Base-by-base conservation (phyloP, 495 filamentous ascomycete genomes). In the Hypoxylon lienhwacheense region DNA sequence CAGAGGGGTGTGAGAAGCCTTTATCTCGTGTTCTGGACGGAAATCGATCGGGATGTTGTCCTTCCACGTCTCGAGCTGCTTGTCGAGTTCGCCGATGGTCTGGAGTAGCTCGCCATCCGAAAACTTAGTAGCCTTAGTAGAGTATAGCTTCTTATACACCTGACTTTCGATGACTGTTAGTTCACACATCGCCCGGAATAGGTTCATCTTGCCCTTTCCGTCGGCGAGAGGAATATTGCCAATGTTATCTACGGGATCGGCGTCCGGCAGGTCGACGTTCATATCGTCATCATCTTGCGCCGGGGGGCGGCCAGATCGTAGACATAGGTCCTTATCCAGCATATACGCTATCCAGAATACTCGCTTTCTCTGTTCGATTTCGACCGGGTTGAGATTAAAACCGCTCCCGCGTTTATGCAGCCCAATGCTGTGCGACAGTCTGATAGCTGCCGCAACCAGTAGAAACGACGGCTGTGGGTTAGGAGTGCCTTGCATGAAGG, bases 341-440 rank as follows among this genome's bases (percentile, higher is more conserved):
- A 95, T 83, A 65, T 98, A 98, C 8, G 88, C 91, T 63, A 98
- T 96, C 93, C 93, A 98, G 63, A 97, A 98, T 2, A 97, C 93
- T 56, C 93, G 77, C 73, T 96, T 96, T 24, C 93, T 81, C 70
- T 98, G 93, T 68, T 98, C 95, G 34, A 91, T 86, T 66, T 98
- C 93, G 14, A 90, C 85, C 10, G 85, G 82, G 61, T 91, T 96
- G 32, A 98, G 76, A 52, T 91, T 91, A 69, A 97, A 97, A 1
- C 86, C 86, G 19, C 87, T 90, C 11, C 91, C 92, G 48, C 87
- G 81, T 69, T 96, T 97, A 71, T 98, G 93, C 34, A 98, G 76
- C 17, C 93, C 93, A 59, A 98, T 97, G 68, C 85, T 95, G 63
- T 96, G 91, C 10, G 93, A 89, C 10, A 96, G 77, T 44, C 93